Conservation (phyloP, 2,329 filamentous ascomycete species). For the Ceratocystis colombiana region DNA sequence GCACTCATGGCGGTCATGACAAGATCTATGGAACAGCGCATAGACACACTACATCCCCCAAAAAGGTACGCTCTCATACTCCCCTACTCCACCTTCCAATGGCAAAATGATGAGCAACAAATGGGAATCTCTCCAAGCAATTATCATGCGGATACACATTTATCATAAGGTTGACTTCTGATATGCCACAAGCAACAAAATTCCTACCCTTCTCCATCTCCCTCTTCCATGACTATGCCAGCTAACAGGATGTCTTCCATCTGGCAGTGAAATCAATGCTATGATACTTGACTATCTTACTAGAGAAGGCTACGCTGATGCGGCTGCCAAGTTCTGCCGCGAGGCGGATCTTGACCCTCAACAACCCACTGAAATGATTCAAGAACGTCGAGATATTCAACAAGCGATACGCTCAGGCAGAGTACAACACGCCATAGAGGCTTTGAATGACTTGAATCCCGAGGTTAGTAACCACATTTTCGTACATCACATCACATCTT, state of each 20-base stretch:
- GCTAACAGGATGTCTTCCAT: background rate
- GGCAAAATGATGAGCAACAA: constrained; percentile 62
- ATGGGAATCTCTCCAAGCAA: constrained; percentile 99
- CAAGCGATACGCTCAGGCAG: constrained; percentile 76
- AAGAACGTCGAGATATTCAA: constrained; percentile 70
- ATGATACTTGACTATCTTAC: constrained; percentile 95
- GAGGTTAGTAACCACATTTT: constrained; percentile 56
- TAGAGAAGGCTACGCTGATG: constrained; percentile 85
- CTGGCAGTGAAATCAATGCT: constrained; percentile 76
- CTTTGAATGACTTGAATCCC: constrained; percentile 80
- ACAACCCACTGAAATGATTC: constrained; percentile 62
- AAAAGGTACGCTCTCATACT: constrained; percentile 60
- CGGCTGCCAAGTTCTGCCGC: constrained; percentile 83
- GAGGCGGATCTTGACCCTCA: constrained; percentile 79
- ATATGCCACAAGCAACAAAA: constrained; percentile 25
- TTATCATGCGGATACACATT: constrained; percentile 70
- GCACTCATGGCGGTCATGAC: background rate
- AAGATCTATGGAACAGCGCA: constrained; percentile 67
- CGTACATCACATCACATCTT: constrained; percentile 15
- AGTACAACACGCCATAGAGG: constrained; percentile 74
- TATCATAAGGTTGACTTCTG: constrained; percentile 59
- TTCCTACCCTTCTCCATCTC: background rate
- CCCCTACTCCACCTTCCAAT: constrained; percentile 16
- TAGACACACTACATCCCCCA: constrained; percentile 73
- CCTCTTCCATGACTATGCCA: background rate